These are phyloP conservation scores for Brasilioporus rufonigricans DNA, from an alignment of 768 basidiomycete genomes.

Conservation along the genomic window DNA sequence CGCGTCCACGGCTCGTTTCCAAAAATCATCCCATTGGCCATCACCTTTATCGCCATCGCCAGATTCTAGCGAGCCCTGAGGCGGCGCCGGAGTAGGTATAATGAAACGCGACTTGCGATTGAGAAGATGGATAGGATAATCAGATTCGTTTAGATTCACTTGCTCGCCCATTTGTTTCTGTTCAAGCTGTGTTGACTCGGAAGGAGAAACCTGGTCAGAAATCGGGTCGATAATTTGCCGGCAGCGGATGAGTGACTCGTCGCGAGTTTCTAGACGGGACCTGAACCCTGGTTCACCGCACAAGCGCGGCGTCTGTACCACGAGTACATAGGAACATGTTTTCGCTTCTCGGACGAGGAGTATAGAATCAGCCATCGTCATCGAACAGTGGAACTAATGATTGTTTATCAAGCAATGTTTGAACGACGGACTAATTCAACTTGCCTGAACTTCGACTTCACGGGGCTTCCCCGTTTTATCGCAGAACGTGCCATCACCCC, in stretches of 20 bases:
- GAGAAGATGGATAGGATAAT: constrained; percentile 55
- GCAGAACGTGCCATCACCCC: constrained; percentile 89
- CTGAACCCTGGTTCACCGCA: constrained; percentile 93
- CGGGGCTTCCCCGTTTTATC: constrained; percentile 87
- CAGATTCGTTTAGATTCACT: constrained; percentile 43
- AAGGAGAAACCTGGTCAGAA: constrained; percentile 17
- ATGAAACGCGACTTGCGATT: constrained; percentile 48
- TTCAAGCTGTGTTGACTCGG: constrained; percentile 32
- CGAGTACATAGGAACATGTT: constrained; percentile 91
- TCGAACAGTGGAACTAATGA: constrained; percentile 87
- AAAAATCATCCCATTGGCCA: constrained; percentile 21
- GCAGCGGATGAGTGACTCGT: constrained; percentile 73
- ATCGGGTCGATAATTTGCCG: constrained; percentile 59
- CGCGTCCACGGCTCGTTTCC: constrained; percentile 29
- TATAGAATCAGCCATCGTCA: constrained; percentile 89
- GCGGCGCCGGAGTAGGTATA: constrained; percentile 31
- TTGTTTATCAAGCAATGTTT: constrained; percentile 1
- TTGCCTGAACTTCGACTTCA: constrained; percentile 93
- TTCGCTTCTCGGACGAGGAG: constrained; percentile 90
- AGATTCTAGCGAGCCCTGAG: constrained; percentile 18
- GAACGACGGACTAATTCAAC: constrained; percentile 20
- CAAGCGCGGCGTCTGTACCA: constrained; percentile 92
- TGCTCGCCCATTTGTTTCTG: constrained; percentile 29
- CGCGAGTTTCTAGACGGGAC: constrained; percentile 61
- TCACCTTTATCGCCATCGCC: constrained; percentile 14